A percentile compares a stretch with the other conserved stretches of the same genome.
These are phyloP conservation scores for Hypericum perforatum DNA, from an alignment of 345 rosid genomes.

Conservation along the genomic window DNA sequence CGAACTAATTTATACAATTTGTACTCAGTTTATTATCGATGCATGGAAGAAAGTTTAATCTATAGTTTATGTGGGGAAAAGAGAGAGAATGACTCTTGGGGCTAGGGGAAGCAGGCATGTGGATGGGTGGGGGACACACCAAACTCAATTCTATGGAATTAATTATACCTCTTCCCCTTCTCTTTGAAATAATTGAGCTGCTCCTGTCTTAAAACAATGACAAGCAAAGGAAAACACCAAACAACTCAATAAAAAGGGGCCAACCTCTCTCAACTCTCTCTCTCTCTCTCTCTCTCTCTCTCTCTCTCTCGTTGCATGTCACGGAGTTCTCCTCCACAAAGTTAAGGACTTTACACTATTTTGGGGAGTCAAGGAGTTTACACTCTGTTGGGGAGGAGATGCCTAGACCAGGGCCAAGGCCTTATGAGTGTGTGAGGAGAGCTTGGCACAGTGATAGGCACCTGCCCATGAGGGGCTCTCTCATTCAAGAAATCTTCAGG, in stretches of 20 bases:
- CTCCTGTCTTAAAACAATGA: constrained; percentile 10
- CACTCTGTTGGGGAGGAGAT: constrained; percentile 21
- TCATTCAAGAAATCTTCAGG: constrained; percentile 68
- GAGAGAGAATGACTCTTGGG: constrained; percentile 35
- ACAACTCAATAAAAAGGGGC: not conserved
- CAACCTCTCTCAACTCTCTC: not conserved
- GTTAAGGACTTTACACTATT: too few species aligned
- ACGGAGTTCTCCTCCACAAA: not conserved
- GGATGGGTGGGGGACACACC: constrained; percentile 57
- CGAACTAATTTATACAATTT: too few species aligned
- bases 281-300: not conserved
- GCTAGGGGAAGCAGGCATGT: constrained; percentile 54
- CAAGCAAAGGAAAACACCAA: constrained; percentile 10
- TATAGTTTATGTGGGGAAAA: too few species aligned
- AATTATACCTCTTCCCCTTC: constrained; percentile 2
- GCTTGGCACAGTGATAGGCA: constrained; percentile 79
- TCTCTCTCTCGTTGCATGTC: not conserved
- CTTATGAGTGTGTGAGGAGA: constrained; percentile 61
- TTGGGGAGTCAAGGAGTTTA: not conserved
- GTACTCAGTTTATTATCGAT: too few species aligned
- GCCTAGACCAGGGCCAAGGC: constrained; percentile 71
- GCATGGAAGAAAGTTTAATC: too few species aligned
- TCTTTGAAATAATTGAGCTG: constrained; percentile 32
- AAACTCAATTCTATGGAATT: constrained; percentile 14
- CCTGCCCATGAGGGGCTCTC: constrained; percentile 66